Evolutionary conservation across 257 asterid species (phyloP), one percentile per base, ranked within the genome.

Genomic region (Craterostigma plantagineum): DNA sequence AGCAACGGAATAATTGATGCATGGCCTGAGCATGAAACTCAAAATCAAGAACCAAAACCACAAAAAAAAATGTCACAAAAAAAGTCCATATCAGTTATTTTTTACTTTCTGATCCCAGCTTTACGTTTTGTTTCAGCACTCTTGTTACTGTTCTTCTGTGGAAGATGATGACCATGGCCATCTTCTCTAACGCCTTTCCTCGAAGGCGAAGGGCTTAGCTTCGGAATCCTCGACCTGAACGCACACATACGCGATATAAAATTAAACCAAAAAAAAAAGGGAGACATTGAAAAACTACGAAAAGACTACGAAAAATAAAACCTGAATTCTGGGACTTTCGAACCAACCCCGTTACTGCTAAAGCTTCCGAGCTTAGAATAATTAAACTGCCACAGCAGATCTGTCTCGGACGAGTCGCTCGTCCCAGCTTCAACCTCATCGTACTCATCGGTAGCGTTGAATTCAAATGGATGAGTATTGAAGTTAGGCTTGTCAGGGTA

Each of bases 401-500:
- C 96, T 14, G 92, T 83, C 54, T 86, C 96, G 0, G 95, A 84
- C 3, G 91, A 79, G 62, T 79, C 92, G 10, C 92, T 84, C 2
- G 92, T 79, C 48, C 67, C 83, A 46, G 81, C 84, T 54, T 79
- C 93, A 50, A 77, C 58, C 60, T 75, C 96, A 34, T 81, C 94
- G 64, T 70, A 27, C 48, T 86, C 94, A 50, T 73, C 79, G 35
- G 70, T 33, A 15, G 70, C 47, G 23, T 67, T 57, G 35, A 34
- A 63, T 52, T 76, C 93, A 47, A 60, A 69, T 55, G 63, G 79
- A 42, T 66, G 67, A 52, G n/a, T n/a, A n/a, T 39, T 57, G 74
- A 65, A 43, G 61, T 57, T 23, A 71, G 23, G 38, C 56, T 72
- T 76, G 8, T 69, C 81, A 0, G 70, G 34, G 61, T 69, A 69